Evolutionary conservation across 345 rosid genomes (phyloP), one percentile per base, ranked within the genome.

Genomic region (Chamaenerion angustifolium): DNA sequence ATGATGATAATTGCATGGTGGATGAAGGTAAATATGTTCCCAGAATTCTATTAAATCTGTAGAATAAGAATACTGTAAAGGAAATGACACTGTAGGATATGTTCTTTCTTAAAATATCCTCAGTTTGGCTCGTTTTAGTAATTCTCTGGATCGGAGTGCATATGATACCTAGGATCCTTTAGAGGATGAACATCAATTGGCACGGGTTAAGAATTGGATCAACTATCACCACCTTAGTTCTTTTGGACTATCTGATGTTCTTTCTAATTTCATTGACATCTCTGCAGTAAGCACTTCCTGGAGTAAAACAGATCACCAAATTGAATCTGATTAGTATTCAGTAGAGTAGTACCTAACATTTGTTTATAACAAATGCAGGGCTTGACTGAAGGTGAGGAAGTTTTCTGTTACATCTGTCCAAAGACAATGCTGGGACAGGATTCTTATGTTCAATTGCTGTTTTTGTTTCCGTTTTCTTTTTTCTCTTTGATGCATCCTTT

Each of bases 171-270:
- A 84, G 74, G 96, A 92, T 64, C 80, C 84, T 1, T 64, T 47
- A 57, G 98, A 87, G 74, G 80, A 80, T 66, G 96, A 82, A 64
- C 81, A 75, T 27, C 89, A 92, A 65, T 57, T 82, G 58, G 68
- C 58, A 49, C 80, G 84, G 69, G 90, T 87, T 60, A 92, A 82
- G 70, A 77, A 79, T 16, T 92, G 98, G 98, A 71, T 84, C 60
- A 67, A 46, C 57, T 56, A 65, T 49, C 60, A 53, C 55, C 90
- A 72, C 54, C 69, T 74, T 16, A 66, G 77, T 48, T 68, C 71
- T 46, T 35, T 92, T 55, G 81, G 68, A 61, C 75, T 87, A 48
- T 73, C 79, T 55, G 98, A 84, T 54, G 58, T 84, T 51, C 88
- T 87, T 56, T 77, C 96, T 18, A 74, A 76, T 66, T 84, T 92